Conservation (phyloP, 306 rosid species). For the Fragaria nilgerrensis region DNA sequence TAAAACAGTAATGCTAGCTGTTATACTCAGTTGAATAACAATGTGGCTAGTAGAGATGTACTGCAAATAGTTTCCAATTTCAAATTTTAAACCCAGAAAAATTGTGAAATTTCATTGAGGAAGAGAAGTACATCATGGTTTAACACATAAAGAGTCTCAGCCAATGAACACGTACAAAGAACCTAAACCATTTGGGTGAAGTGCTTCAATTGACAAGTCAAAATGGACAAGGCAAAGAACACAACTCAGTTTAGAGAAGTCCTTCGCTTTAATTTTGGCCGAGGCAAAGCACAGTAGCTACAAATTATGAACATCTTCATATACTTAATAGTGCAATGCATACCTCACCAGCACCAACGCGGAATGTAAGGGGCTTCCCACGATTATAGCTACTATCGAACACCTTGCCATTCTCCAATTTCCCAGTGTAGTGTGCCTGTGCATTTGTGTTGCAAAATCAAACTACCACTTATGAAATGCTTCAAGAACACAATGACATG, state of each 20-base stretch:
- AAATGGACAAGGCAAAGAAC: not conserved
- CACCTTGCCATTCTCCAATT: constrained; percentile 80
- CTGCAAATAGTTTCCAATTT: not conserved
- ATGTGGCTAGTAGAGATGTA: not conserved
- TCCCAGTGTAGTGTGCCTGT: constrained; percentile 91
- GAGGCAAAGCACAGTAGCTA: not conserved
- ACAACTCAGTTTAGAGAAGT: not conserved
- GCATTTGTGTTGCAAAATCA: not conserved
- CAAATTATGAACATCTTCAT: not conserved
- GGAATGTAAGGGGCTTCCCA: constrained; percentile 81
- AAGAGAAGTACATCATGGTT: not conserved
- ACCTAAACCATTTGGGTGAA: not conserved
- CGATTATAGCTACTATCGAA: constrained; percentile 95
- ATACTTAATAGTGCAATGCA: not conserved
- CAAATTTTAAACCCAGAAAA: not conserved
- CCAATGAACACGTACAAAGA: not conserved
- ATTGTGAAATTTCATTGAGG: not conserved
- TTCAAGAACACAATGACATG: not conserved
- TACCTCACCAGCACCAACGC: constrained; percentile 97
- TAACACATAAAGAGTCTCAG: not conserved
- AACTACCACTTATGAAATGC: not conserved
- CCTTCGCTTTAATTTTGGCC: not conserved
- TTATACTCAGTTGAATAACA: not conserved
- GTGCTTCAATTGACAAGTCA: not conserved
- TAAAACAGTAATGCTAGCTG: not conserved